Base-by-base conservation (phyloP, 306 rosid species). In the Inga laurina region DNA sequence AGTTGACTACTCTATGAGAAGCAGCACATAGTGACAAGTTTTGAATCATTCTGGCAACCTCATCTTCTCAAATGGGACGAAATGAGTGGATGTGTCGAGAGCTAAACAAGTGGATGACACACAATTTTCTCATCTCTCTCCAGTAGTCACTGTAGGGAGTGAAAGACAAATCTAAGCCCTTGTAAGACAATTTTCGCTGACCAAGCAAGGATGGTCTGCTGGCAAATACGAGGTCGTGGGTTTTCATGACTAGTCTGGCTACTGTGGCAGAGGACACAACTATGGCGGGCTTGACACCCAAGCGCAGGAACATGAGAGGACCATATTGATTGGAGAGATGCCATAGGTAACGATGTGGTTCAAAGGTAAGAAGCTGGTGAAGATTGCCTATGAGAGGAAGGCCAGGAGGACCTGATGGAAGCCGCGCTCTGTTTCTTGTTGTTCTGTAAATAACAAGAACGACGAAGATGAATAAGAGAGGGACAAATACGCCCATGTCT, bases 91-190 rank as follows among this genome's bases (percentile, higher is more conserved):
- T 75, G 10, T 88, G 75, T 3, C 79, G 83, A 7, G 76, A 7
- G 39, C 79, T 83, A 19, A 92, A 88, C 4, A 92, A 72, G 71
- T 92, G 85, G 10, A 80, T 37, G 7, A 57, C 77, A 8, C 90
- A 89, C 0, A 90, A 54, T 24, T 91, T 89, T 12, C 81, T 75
- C 35, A 88, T 81, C 44, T 89, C 90, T 71, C 89, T 83, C 90
- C 87, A 92, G n/a, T 84, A 85, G 10, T 88, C 88, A 1, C 86
- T 39, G 22, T 84, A 88, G 2, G 91, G 94, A 0, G 89, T 67
- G 57, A 89, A 86, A 8, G 75, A 88, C 2, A 90, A 0, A 78
- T 92, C 97, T 1, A 44, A 81, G 10, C 84, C 84, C 18, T 90
- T 85, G 86, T 90, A 84, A 3, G 93, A 83, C 39, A 92, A 39